Base-by-base conservation (phyloP, 225 moss, liverwort and hornwort genomes). In the Sphagnum tenellum region DNA sequence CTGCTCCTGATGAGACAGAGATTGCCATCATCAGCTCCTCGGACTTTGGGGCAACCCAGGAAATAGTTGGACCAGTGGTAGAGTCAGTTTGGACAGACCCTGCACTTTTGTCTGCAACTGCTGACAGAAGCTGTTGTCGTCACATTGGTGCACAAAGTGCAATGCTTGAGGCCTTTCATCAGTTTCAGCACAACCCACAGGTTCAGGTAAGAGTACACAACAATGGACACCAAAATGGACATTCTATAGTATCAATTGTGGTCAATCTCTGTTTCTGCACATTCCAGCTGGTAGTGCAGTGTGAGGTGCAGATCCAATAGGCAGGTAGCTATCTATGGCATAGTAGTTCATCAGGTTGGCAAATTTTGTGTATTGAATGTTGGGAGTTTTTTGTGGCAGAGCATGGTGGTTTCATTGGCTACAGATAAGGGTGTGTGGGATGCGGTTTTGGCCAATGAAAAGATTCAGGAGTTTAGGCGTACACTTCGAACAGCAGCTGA, bases 381-480 rank as follows among this genome's bases (percentile, higher is more conserved):
- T 29, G 29, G 29, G 29, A 29, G 29, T 29, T 29, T 29, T 29
- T 57, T 44, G 65, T 10, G 49, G 71, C 83, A 98, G 89, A 79
- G 74, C 59, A 90, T 98, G 87, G 98, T 93, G 57, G 79, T 83
- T 46, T 93, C 93, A 3, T 65, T 98, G 59, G 98, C 93, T 55
- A 90, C 78, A 2, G 98, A 98, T 57, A 89, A 89, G 63, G 87
- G 77, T 59, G 82, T 98, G 46, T 98, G 93, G 98, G 87, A 86
- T 65, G 93, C 93, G 56, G 98, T 98, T 12, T 60, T 89, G 71
- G 82, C 85, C 9, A 98, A 98, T 56, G 85, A 93, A 50, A 87
- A 98, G 73, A 93, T 98, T 9, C 86, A 90, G 72, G 90, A 93
- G 48, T 98, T 93, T 66, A 82, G 87, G 67, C 80, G 90, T 64